Evolutionary conservation across 192 early-diverging fungal species (phyloP), one percentile per base, ranked within the genome.

Genomic region (Gigaspora rosea): DNA sequence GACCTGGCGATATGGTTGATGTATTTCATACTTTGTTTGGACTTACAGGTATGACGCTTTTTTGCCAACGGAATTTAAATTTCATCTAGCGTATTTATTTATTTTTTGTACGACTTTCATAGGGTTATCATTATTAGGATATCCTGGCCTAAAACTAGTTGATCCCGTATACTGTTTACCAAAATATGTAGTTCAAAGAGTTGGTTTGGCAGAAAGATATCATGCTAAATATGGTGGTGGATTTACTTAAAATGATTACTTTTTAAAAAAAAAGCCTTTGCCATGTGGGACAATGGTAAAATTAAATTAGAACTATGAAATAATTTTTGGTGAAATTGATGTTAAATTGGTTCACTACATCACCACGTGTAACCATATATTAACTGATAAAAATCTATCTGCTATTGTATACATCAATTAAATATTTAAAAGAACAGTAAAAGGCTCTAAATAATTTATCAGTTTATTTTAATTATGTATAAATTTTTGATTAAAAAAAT

Each of bases 21-120:
- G 96, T 99, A 2, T 99, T 97, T 82, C 97, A 99, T 77, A 98
- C 96, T 2, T 79, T 95, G 18, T 99, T 99, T 91, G 96, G 96
- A 33, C 83, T 99, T 48, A 90, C 93, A 36, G 97, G 92, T 67
- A 54, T 12, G 9, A 18, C 16, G 52, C 4, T 16, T 54, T n/a
- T 16, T 16, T 54, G 11, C 9, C 11, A 0, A 5, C 15, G 18
- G 0, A 56, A 18, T 11, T 5, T 56, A 56, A 18, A 56, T 18
- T 56, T 18, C 12, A 56, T 56, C 11, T 56, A 15, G 12, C 18
- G 12, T 15, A 56, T 56, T 13, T 56, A n/a, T 56, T 13, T 13
- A 52, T 52, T 52, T 11, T 56, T 18, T 56, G 11, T 56, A 15
- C 18, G 4, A 22, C 5, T 51, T 41, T 13, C 27, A 35, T 56